phyloP scores from a whole-genome alignment of 768 basidiomycete species.

The Mycena haematopus region DNA sequence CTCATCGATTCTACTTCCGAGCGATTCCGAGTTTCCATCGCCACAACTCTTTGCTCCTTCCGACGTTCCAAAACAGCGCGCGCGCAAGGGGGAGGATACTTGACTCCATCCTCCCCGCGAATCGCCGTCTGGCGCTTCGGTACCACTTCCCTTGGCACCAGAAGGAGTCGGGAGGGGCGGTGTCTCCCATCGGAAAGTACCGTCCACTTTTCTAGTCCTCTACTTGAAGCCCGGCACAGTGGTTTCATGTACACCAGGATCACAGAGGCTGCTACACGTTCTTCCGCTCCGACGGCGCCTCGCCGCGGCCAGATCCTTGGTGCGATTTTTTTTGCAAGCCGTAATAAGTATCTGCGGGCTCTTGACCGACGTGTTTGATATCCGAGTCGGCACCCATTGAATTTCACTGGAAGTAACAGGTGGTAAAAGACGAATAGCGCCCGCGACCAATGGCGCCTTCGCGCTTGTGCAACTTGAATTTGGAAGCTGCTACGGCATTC shows the following conservation, averaged over 20 bases:
- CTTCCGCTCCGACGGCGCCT: background rate
- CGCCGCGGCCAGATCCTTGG: conserved; percentile 1
- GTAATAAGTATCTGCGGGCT: background rate
- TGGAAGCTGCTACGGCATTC: conserved; percentile 4
- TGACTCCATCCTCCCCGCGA: background rate
- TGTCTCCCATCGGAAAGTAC: background rate
- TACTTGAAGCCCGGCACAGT: conserved; percentile 4
- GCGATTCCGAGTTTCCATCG: background rate
- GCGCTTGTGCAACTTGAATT: conserved; percentile 5
- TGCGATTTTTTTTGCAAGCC: conserved; percentile 16
- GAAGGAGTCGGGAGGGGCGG: background rate
- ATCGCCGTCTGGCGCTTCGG: background rate
- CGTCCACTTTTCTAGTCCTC: background rate
- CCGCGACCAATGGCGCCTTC: conserved; percentile 11
- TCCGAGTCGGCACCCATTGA: background rate
- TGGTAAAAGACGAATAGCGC: background rate
- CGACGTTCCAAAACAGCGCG: background rate
- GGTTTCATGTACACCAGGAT: conserved; percentile 15
- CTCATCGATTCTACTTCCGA: background rate
- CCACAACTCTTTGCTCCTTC: background rate
- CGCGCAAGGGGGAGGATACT: background rate
- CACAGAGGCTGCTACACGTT: background rate
- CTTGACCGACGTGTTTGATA: background rate
- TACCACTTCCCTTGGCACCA: background rate
- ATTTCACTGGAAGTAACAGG: background rate